phyloP scores from a whole-genome alignment of 192 early-diverging fungal species.

The Coemansia sp. region DNA sequence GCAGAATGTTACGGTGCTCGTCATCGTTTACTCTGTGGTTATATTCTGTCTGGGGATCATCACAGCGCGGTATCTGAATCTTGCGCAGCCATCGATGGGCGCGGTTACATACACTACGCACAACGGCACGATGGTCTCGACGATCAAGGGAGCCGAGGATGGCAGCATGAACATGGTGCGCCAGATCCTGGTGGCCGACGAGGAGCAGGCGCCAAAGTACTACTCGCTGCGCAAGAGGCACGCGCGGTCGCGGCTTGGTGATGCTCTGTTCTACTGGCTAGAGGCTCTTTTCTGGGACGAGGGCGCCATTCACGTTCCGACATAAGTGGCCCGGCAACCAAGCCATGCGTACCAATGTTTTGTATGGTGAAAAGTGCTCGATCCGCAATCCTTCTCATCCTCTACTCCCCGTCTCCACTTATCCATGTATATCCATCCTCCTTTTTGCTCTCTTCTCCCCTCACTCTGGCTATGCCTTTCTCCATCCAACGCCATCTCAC shows the following conservation, averaged over 20 bases:
- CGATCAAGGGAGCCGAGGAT: constrained; percentile 11
- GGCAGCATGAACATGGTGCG: constrained; percentile 38
- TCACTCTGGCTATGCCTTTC: too few species aligned
- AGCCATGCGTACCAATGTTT: neutral
- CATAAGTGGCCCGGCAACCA: constrained; percentile 11
- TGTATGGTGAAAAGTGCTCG: neutral
- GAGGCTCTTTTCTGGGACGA: constrained; percentile 55
- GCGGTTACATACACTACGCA: constrained; percentile 18
- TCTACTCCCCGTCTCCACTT: neutral
- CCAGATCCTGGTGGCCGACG: constrained; percentile 50
- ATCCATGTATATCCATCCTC: neutral
- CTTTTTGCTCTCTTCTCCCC: too few species aligned
- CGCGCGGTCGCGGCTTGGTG: constrained; percentile 44
- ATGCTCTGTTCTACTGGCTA: constrained; percentile 55
- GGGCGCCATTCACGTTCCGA: constrained; percentile 37
- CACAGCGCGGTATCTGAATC: constrained; percentile 44
- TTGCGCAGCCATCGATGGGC: constrained; percentile 32
- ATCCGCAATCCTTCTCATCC: neutral
- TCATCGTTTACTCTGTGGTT: constrained; percentile 49
- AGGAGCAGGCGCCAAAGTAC: constrained; percentile 36
- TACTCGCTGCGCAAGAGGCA: constrained; percentile 40
- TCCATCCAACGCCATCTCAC: too few species aligned
- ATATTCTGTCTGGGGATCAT: constrained; percentile 51
- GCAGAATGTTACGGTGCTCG: constrained; percentile 38
- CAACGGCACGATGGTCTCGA: constrained; percentile 25